Percentiles rank a stretch among this genome's conserved stretches.
phyloP scores from a whole-genome alignment of 2,329 filamentous ascomycete species.

The Elsinoe necatrix region DNA sequence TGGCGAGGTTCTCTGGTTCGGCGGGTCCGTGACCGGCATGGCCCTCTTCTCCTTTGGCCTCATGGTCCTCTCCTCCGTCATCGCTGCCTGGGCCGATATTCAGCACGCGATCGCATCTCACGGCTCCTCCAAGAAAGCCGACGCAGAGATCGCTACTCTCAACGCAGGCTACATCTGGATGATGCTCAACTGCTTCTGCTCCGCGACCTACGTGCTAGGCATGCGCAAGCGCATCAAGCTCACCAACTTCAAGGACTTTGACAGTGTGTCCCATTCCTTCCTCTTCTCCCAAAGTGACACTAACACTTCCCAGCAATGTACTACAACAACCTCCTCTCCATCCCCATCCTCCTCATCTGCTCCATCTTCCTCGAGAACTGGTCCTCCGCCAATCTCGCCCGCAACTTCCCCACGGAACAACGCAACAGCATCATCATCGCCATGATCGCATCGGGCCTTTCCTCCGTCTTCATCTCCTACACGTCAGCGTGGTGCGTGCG shows the following conservation, averaged over 20 bases:
- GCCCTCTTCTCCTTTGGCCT: constrained; percentile 88
- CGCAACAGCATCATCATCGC: constrained; percentile 74
- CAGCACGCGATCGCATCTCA: constrained; percentile 58
- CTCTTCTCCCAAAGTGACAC: background rate
- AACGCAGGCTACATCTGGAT: constrained; percentile 98
- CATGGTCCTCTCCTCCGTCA: constrained; percentile 90
- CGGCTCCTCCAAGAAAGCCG: constrained; percentile 43
- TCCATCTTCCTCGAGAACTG: constrained; percentile 86
- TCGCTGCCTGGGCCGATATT: constrained; percentile 96
- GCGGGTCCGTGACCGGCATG: constrained; percentile 78
- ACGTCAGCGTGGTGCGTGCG: constrained; percentile 98
- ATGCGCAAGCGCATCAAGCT: constrained; percentile 99
- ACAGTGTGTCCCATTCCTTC: constrained; percentile 59
- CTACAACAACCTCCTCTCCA: constrained; percentile 97
- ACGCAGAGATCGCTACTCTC: constrained; percentile 72
- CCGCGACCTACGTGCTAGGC: constrained; percentile 75
- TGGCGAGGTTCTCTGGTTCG: constrained; percentile 96
- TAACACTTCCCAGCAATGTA: constrained; percentile 70
- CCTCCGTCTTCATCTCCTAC: constrained; percentile 98
- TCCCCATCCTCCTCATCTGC: constrained; percentile 76
- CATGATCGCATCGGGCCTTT: constrained; percentile 90
- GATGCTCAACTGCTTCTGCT: constrained; percentile 92
- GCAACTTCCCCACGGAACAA: constrained; percentile 78
- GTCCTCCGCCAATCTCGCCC: constrained; percentile 71
- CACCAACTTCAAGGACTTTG: constrained; percentile 99